A percentile compares a stretch with the other conserved stretches of the same genome.
phyloP scores from a whole-genome alignment of 1,139 yeast species.

The Candida glucosophila region DNA sequence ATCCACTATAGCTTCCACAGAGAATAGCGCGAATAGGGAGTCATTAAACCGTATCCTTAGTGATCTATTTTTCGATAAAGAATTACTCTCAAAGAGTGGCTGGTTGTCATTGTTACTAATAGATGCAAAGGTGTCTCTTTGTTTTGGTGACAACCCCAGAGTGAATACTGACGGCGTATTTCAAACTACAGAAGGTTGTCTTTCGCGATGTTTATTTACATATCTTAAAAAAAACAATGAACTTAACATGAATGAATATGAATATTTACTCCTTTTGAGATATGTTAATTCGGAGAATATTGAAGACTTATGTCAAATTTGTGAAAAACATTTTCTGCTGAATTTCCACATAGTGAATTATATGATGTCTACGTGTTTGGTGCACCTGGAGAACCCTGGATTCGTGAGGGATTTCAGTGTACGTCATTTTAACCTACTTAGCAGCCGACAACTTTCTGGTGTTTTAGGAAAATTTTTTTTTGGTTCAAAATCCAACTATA shows the following conservation, averaged over 20 bases:
- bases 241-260: conserved; percentile 3
- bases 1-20: too few relatives aligned
- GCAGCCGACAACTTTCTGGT: not conserved
- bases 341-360: conserved; percentile 4
- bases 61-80: too few relatives aligned
- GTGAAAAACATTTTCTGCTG: conserved; percentile 1
- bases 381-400: not conserved
- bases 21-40: too few relatives aligned
- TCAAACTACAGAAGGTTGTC: too few relatives aligned
- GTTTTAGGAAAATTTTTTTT: conserved; percentile 1
- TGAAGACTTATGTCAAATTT: conserved; percentile 1
- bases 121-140: too few relatives aligned
- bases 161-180: too few relatives aligned
- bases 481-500: conserved; percentile 2
- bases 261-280: conserved; percentile 3
- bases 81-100: too few relatives aligned
- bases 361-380: conserved; percentile 1
- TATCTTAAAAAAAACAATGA: too few relatives aligned
- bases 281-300: conserved; percentile 1
- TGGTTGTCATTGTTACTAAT: too few relatives aligned
- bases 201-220: too few relatives aligned
- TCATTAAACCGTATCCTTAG: too few relatives aligned
- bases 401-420: not conserved
- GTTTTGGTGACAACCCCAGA: too few relatives aligned
- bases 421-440: conserved; percentile 1